Percentiles rank a stretch among this genome's conserved stretches.
Conservation (phyloP, 768 basidiomycete genomes). For the Boletus reticulatus region DNA sequence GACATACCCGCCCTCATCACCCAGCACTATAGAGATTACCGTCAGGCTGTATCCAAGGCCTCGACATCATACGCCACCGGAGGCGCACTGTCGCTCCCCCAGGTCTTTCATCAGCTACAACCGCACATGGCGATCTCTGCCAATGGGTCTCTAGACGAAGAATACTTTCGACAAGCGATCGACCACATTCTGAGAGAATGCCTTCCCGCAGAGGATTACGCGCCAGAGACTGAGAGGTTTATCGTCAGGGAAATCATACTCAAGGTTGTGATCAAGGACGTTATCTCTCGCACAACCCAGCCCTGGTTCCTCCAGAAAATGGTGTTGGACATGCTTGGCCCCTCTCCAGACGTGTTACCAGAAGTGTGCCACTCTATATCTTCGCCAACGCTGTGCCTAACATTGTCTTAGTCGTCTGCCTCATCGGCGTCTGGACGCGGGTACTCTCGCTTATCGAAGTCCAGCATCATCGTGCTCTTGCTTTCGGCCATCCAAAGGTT, state of each 20-base stretch:
- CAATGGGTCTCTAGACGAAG: slow-evolving; percentile 65
- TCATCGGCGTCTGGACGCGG: slow-evolving; percentile 26
- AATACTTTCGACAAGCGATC: slow-evolving; percentile 77
- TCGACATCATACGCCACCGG: slow-evolving; percentile 70
- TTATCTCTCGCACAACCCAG: slow-evolving; percentile 70
- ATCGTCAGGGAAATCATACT: slow-evolving; percentile 84
- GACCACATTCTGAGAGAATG: slow-evolving; percentile 73
- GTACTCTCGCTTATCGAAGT: slow-evolving; percentile 42
- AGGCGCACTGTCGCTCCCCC: slow-evolving; percentile 57
- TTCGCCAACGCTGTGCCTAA: neutral
- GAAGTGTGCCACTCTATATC: slow-evolving; percentile 14
- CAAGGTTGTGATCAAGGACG: slow-evolving; percentile 67
- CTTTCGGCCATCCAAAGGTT: slow-evolving; percentile 74
- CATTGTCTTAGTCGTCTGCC: slow-evolving; percentile 15
- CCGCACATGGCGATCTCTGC: slow-evolving; percentile 77
- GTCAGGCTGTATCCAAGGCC: slow-evolving; percentile 59
- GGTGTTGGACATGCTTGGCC: slow-evolving; percentile 64
- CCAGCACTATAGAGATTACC: slow-evolving; percentile 80
- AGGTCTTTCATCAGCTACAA: slow-evolving; percentile 78
- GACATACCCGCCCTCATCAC: slow-evolving; percentile 65
- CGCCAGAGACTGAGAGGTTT: slow-evolving; percentile 67
- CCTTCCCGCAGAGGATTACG: slow-evolving; percentile 77
- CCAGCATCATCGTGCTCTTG: slow-evolving; percentile 60
- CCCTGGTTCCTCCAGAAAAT: slow-evolving; percentile 87
- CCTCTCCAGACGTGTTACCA: slow-evolving; percentile 27